Evolutionary conservation across 2,329 filamentous ascomycete species (phyloP), one percentile per base, ranked within the genome.

Genomic region (Tolypocladium tropicale): DNA sequence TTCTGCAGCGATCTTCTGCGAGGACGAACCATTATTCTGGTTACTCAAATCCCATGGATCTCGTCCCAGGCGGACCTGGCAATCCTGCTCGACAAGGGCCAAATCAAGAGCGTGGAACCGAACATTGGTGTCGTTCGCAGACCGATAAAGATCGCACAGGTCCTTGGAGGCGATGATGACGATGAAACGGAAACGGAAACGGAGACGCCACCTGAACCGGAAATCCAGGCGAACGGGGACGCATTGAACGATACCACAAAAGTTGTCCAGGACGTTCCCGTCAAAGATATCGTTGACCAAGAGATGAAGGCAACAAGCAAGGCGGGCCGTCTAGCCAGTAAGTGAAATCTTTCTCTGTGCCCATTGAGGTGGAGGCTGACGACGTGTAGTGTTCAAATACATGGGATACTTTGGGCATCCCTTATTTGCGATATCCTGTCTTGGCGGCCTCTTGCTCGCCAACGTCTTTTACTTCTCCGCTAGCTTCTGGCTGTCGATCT

Each of bases 31-130:
- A 73, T 77, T 1, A 75, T 84, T 6, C 70, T 84, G 18, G 81
- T 84, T 4, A 82, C 79, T 3, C 81, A 84, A 60, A 64, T 80
- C 41, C 77, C 75, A 1, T 80, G 78, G 78, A 74, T 81, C 46
- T 68, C 77, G 0, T 70, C 74, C 3, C 78, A 81, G 62, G 76
- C 77, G 10, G 78, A 81, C 56, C 64, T 79, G 12, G 67, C 72
- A 12, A 64, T 80, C 34, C 60, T 62, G 0, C 65, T 81, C n/a
- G 76, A 80, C 21, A 75, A 74, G 53, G 78, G 78, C 6, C 65
- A 61, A 10, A 59, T 79, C 33, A 68, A 71, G 43, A 66, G 67
- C 18, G 59, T 70, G 2, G 74, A 79, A 55, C 67, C 71, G 46
- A 76, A 79, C 34, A 66, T 79, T 37, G 77, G 76, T 21, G 69